Evolutionary conservation across 164 flowering plant genomes (phyloP).

Genomic region (Vitis cinerea): DNA sequence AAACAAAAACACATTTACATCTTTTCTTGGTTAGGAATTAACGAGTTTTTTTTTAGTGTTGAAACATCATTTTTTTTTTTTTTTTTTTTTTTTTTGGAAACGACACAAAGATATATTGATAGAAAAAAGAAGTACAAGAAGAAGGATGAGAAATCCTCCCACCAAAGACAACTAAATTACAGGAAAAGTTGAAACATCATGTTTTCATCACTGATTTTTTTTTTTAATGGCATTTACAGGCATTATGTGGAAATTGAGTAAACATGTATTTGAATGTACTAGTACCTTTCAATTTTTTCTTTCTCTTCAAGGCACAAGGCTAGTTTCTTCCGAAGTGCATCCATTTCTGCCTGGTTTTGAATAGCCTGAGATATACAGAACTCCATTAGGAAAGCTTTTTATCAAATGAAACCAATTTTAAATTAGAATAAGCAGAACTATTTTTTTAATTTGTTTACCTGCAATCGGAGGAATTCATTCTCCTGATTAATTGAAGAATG

Average conservation of each 20-base stretch:
- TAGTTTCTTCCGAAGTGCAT: constrained; percentile 58
- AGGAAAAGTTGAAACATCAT: background rate
- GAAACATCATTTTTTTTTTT: background rate
- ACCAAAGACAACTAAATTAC: no score
- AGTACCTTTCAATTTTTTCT: constrained; percentile 71
- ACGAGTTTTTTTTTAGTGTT: no score
- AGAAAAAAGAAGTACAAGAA: no score
- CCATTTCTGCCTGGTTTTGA: constrained; percentile 80
- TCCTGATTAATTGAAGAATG: constrained; percentile 58
- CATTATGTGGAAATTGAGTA: no score
- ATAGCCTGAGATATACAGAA: constrained; percentile 53
- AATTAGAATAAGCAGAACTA: background rate
- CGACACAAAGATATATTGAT: no score
- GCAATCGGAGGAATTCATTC: constrained; percentile 88
- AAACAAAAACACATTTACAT: no score
- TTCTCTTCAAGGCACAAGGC: constrained; percentile 66
- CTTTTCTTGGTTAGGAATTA: no score
- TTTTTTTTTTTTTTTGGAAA: no score
- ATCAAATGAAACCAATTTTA: background rate
- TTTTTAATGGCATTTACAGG: no score
- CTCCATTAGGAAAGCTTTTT: background rate
- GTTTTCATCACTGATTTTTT: background rate
- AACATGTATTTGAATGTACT: background rate
- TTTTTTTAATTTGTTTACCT: constrained; percentile 44
- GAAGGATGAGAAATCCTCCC: no score